A percentile compares a stretch with the other conserved stretches of the same genome.
These are phyloP conservation scores for Cutaneotrichosporon sp. DNA, from an alignment of 1,284 basidiomycete genomes.

Conservation along the genomic window DNA sequence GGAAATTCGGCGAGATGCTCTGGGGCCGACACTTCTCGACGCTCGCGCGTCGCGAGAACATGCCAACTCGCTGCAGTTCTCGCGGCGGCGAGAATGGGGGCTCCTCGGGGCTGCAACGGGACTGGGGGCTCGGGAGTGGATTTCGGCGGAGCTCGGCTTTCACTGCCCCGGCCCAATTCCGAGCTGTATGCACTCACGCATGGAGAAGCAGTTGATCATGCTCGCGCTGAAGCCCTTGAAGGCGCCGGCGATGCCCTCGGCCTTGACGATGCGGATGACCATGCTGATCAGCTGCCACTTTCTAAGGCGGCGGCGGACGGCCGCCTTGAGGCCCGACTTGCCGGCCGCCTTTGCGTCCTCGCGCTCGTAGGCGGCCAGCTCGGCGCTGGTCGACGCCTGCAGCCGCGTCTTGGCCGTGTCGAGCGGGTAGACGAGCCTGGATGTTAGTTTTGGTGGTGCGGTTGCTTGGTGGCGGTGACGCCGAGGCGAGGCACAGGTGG, in stretches of 20 bases:
- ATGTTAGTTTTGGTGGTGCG: not conserved
- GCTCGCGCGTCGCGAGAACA: not conserved
- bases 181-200: conserved; percentile 65
- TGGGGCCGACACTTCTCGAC: not conserved
- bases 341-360: conserved; percentile 22
- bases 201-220: conserved; percentile 97
- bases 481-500: not conserved
- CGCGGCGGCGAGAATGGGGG: not conserved
- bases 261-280: conserved; percentile 68
- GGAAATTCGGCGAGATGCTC: conserved; percentile 3
- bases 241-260: conserved; percentile 77
- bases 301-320: conserved; percentile 30
- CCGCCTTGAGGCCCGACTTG: conserved; percentile 40
- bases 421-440: conserved; percentile 88
- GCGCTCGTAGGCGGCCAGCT: conserved; percentile 21
- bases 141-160: not conserved
- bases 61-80: not conserved
- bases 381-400: conserved; percentile 62
- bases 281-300: conserved; percentile 61
- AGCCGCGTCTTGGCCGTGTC: conserved; percentile 97
- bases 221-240: conserved; percentile 96
- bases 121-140: not conserved
- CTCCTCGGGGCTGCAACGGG: not conserved
- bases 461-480: not conserved
- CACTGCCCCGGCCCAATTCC: not conserved